These are phyloP conservation scores for Hydnomerulius pinastri DNA, from an alignment of 768 basidiomycete species.

Conservation along the genomic window DNA sequence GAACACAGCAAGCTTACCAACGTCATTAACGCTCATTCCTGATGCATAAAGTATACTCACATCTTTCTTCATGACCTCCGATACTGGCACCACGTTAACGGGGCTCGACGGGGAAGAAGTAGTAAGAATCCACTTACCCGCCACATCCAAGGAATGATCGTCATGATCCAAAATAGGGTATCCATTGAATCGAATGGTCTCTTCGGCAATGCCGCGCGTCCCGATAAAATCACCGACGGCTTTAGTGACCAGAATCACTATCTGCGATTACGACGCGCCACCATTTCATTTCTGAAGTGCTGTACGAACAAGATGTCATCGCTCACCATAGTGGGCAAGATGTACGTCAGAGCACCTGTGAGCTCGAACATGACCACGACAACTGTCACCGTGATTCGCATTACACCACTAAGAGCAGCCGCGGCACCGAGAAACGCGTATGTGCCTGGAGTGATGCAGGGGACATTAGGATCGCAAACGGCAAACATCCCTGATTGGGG, in stretches of 20 bases:
- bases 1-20: too few species aligned
- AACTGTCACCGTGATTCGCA: constrained; percentile 95
- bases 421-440: constrained; percentile 98
- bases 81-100: constrained; percentile 50
- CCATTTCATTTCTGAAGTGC: constrained; percentile 1
- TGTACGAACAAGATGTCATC: constrained; percentile 2
- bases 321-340: constrained; percentile 93
- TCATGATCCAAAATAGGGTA: constrained; percentile 97
- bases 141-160: constrained; percentile 87
- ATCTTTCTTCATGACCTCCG: constrained; percentile 87
- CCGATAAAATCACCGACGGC: constrained; percentile 95
- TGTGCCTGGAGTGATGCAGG: constrained; percentile 97
- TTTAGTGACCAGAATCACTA: constrained; percentile 94
- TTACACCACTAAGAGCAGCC: constrained; percentile 93
- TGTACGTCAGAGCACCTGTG: constrained; percentile 95
- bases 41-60: constrained; percentile 70
- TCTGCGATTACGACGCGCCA: constrained; percentile 50
- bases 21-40: constrained; percentile 74
- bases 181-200: constrained; percentile 96
- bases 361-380: constrained; percentile 99
- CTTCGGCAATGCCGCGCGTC: constrained; percentile 92
- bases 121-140: constrained; percentile 55
- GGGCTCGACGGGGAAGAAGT: constrained; percentile 4
- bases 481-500: constrained; percentile 86
- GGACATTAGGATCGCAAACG: constrained; percentile 86